phyloP scores from a whole-genome alignment of 1,284 basidiomycete species.

The Trametes sp. region DNA sequence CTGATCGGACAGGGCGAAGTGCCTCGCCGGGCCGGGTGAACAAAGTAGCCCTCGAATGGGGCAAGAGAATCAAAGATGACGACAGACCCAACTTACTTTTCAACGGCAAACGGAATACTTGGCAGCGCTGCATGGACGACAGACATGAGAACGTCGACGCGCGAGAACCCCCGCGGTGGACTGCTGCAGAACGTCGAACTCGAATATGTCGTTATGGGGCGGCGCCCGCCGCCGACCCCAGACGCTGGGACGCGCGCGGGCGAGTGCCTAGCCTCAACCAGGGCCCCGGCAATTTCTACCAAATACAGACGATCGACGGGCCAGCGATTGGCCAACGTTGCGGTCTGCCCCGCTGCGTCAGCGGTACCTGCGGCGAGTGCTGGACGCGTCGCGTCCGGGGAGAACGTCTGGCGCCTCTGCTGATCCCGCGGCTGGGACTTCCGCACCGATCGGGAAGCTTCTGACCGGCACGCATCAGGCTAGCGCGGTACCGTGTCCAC shows the following conservation, averaged over 20 bases:
- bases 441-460: conserved; percentile 21
- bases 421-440: conserved; percentile 23
- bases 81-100: conserved; percentile 3
- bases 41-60: conserved; percentile 22
- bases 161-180: conserved; percentile 8
- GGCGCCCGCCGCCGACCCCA: neutral
- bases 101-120: conserved; percentile 14
- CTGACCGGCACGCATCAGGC: conserved; percentile 20
- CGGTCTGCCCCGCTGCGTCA: neutral
- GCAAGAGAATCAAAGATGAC: conserved; percentile 10
- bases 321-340: conserved; percentile 13
- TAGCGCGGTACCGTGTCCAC: conserved; percentile 31
- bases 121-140: conserved; percentile 6
- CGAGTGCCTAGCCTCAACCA: conserved; percentile 10
- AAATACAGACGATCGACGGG: conserved; percentile 9
- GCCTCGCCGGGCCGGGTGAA: conserved; percentile 19
- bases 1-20: conserved; percentile 18
- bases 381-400: conserved; percentile 11
- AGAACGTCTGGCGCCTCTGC: conserved; percentile 13
- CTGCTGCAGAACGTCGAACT: conserved; percentile 1
- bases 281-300: conserved; percentile 12
- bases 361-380: conserved; percentile 3
- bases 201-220: conserved; percentile 13
- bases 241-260: neutral
- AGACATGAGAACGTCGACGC: conserved; percentile 23